Percentiles rank a stretch among this genome's conserved stretches.
phyloP scores from a whole-genome alignment of 345 rosid genomes.

The Crucihimalaya himalaica region DNA sequence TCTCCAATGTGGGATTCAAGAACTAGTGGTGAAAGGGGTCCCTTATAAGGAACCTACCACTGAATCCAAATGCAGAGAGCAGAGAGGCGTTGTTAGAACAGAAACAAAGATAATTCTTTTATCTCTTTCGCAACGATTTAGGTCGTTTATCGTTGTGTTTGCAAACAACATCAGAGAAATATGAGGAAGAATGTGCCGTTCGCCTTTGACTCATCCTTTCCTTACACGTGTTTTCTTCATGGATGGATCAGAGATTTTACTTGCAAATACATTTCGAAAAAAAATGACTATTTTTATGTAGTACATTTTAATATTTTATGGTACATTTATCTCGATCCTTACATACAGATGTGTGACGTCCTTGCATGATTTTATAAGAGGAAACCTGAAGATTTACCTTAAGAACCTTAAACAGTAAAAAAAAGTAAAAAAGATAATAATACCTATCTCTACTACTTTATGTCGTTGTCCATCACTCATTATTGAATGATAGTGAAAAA shows the following conservation, averaged over 20 bases:
- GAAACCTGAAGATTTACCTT: background rate
- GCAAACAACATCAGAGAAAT: conserved; percentile 6
- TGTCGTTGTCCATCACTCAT: conserved; percentile 13
- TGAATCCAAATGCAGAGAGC: conserved; percentile 27
- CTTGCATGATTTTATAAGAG: background rate
- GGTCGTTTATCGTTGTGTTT: conserved; percentile 21
- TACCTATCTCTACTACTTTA: background rate
- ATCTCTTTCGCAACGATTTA: background rate
- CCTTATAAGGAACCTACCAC: conserved; percentile 30
- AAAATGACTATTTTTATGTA: background rate
- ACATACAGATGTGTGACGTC: background rate
- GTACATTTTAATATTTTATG: too few relatives aligned
- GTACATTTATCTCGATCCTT: background rate
- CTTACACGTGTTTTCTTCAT: conserved; percentile 10
- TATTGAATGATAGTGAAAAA: background rate
- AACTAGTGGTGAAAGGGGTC: conserved; percentile 18
- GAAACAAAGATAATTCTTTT: background rate
- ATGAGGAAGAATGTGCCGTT: conserved; percentile 24
- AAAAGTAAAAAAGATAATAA: background rate
- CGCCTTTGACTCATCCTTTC: conserved; percentile 29
- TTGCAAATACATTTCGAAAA: background rate
- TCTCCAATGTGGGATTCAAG: conserved; percentile 23
- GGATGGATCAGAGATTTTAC: background rate
- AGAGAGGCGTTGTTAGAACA: conserved; percentile 17
- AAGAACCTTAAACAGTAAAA: background rate